A percentile compares a stretch with the other conserved stretches of the same genome.
Conservation (phyloP, 345 rosid genomes). For the Populus pruinosa region DNA sequence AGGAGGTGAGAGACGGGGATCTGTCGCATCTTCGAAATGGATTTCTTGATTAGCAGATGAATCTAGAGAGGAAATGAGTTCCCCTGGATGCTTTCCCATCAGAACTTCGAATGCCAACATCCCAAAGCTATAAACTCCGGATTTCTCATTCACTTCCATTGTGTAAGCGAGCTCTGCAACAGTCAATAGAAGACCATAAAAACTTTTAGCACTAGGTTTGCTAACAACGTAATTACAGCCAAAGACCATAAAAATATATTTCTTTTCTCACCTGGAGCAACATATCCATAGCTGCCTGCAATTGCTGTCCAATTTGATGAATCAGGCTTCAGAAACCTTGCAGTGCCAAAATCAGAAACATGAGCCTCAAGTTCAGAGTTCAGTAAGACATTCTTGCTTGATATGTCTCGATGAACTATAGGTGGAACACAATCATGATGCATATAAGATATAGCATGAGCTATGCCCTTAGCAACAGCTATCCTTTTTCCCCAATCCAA, state of each 20-base stretch:
- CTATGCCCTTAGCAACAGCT: constrained; percentile 2
- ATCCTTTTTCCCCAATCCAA: background rate
- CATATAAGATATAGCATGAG: constrained; percentile 25
- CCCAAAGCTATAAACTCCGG: constrained; percentile 10
- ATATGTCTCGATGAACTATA: constrained; percentile 23
- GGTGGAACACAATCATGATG: constrained; percentile 21
- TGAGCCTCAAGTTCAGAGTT: too few relatives aligned
- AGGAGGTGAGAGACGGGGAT: constrained; percentile 8
- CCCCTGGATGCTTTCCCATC: constrained; percentile 20
- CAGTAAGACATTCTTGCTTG: too few relatives aligned
- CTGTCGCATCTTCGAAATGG: constrained; percentile 6
- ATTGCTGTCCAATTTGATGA: too few relatives aligned
- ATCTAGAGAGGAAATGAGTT: background rate
- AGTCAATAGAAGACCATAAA: background rate
- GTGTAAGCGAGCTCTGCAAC: constrained; percentile 17
- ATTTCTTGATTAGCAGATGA: constrained; percentile 6
- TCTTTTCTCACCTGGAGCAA: constrained; percentile 2
- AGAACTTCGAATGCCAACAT: constrained; percentile 5
- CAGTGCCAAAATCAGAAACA: too few relatives aligned
- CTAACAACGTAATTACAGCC: too few relatives aligned
- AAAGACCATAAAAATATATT: background rate
- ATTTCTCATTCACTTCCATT: background rate
- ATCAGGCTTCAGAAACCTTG: too few relatives aligned
- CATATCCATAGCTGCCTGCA: too few relatives aligned
- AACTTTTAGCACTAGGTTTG: too few relatives aligned